These are phyloP conservation scores for Hyphopichia wangnamkhiaoensis DNA, from an alignment of 1,139 yeast genomes.

Conservation along the genomic window DNA sequence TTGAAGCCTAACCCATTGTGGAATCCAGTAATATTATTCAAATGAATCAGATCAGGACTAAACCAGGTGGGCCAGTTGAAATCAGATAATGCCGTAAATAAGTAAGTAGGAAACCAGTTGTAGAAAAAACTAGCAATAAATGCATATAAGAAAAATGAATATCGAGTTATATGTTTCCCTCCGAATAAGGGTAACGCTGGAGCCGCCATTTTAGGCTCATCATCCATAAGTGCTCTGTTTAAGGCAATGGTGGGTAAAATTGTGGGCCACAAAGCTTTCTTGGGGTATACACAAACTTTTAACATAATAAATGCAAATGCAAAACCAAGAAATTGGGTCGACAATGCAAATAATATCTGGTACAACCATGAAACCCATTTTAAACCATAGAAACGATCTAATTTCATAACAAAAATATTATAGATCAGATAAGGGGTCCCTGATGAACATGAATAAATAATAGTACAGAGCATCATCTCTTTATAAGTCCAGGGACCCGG, in stretches of 20 bases:
- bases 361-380: conserved; percentile 45
- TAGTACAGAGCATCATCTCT: conserved; percentile 38
- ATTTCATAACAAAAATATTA: conserved; percentile 47
- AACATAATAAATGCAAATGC: conserved; percentile 50
- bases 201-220: conserved; percentile 20
- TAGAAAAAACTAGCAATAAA: conserved; percentile 36
- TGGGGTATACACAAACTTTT: conserved; percentile 46
- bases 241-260: conserved; percentile 47
- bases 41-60: conserved; percentile 39
- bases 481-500: conserved; percentile 43
- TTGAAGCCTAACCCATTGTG: conserved; percentile 43
- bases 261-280: conserved; percentile 50
- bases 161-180: conserved; percentile 46
- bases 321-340: conserved; percentile 49
- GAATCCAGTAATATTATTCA: conserved; percentile 41
- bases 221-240: conserved; percentile 42
- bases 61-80: conserved; percentile 55
- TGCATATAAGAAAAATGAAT: conserved; percentile 38
- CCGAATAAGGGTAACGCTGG: conserved; percentile 18
- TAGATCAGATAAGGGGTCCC: conserved; percentile 48
- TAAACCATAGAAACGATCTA: conserved; percentile 44
- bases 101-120: conserved; percentile 46
- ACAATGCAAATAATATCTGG: conserved; percentile 38
- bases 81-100: conserved; percentile 42
- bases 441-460: conserved; percentile 46